Base-by-base conservation (phyloP, 331 rosid genomes). In the Pyrus hybrid region DNA sequence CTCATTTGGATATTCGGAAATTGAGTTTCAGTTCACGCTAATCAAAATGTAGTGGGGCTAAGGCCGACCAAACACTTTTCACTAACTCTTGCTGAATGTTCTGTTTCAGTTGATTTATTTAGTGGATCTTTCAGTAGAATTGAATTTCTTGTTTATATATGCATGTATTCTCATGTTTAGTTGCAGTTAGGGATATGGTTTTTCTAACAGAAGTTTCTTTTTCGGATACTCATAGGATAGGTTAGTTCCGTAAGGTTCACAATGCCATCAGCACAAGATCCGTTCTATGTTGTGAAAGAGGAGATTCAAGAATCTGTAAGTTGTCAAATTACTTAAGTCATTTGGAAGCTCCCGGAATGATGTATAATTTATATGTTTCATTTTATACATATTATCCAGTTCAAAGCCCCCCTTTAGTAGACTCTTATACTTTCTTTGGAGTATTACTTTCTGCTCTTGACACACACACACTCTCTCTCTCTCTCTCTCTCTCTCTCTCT, bases 211-310 rank as follows among this genome's bases (percentile, higher is more conserved):
- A 67, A 41, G 14, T 30, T 29, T 80, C 47, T 29, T 54, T 41
- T 45, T 37, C 23, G 7, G 68, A 13, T 71, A 51, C 60, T 60
- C 28, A 45, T 53, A 66, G 57, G 70, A 76, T 67, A 66, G 67
- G 18, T 25, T 64, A 21, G 29, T 13, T 75, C 20, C 18, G 3
- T 26, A 45, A 47, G 70, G 80, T 74, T 21, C 71, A 85, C 69
- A 81, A 95, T 92, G 99, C 97, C 97, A 61, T 95, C 92, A 11
- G 97, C 96, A 70, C 96, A 92, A 76, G 99, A 95, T 82, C 97
- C 97, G 7, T 95, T 95, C 79, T 95, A 95, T 81, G 97, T 95
- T 66, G 97, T 95, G 49, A 95, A 92, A 78, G 93, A 87, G 65
- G 97, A 95, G 86, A 92, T 95, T 86, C 99, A 95, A 83, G 88